Conservation (phyloP, 179 eudicot genomes). For the Dionaea muscipula region DNA sequence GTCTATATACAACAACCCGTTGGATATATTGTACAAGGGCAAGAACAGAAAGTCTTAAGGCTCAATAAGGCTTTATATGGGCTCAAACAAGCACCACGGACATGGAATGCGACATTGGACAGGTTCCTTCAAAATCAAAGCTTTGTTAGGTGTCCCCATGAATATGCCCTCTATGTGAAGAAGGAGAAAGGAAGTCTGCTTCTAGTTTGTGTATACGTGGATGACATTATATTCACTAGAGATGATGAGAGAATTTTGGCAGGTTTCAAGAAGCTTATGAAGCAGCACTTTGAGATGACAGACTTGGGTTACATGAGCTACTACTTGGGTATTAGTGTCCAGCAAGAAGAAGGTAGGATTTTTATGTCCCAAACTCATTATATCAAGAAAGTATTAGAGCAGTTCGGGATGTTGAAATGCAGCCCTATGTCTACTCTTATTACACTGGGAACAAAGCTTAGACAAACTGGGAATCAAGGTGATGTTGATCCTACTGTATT, state of each 20-base stretch:
- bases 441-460: background rate
- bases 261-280: conserved; percentile 3
- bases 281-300: conserved; percentile 3
- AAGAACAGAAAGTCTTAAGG: conserved; percentile 3
- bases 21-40: background rate
- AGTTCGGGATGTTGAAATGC: background rate
- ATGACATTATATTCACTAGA: conserved; percentile 4
- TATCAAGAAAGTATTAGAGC: background rate
- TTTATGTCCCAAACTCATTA: conserved; percentile 2
- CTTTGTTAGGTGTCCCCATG: background rate
- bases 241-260: background rate
- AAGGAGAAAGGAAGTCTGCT: too few relatives aligned
- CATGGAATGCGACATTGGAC: conserved; percentile 1
- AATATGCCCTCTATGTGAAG: background rate
- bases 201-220: too few relatives aligned
- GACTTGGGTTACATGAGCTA: conserved; percentile 1
- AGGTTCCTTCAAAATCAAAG: background rate
- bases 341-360: background rate
- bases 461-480: background rate
- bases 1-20: conserved; percentile 2
- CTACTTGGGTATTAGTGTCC: background rate
- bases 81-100: conserved; percentile 4
- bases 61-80: conserved; percentile 9
- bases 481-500: background rate
- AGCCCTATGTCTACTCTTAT: background rate